Percentiles rank a stretch among this genome's conserved stretches.
phyloP scores from a whole-genome alignment of 345 rosid species.

The Melastoma malabathricum region DNA sequence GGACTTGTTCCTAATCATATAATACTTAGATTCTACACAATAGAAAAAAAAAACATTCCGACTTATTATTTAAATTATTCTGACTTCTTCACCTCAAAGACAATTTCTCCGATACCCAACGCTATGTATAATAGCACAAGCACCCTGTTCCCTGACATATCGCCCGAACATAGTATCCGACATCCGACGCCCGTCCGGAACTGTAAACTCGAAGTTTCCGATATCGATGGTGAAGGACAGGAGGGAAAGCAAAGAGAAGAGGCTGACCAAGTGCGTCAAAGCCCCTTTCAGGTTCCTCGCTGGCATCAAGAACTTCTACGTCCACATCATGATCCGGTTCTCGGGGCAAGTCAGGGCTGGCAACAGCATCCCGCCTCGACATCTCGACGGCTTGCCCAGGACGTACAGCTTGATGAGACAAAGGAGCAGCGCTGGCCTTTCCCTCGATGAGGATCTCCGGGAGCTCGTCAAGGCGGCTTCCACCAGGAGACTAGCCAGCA shows the following conservation, averaged over 20 bases:
- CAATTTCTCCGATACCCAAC: no score
- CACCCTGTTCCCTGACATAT: no score
- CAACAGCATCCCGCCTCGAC: not conserved
- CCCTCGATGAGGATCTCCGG: constrained; percentile 9
- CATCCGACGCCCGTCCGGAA: no score
- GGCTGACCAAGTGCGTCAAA: constrained; percentile 4
- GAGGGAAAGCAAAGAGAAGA: not conserved
- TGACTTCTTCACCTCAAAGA: no score
- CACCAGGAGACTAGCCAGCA: not conserved
- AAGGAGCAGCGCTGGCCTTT: not conserved
- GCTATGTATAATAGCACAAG: no score
- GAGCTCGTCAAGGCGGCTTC: constrained; percentile 14
- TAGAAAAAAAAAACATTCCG: no score
- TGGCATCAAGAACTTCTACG: constrained; percentile 4
- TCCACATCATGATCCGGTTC: constrained; percentile 10
- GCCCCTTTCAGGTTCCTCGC: constrained; percentile 6
- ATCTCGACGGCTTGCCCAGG: constrained; percentile 3
- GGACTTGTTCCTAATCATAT: no score
- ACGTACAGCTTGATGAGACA: constrained; percentile 3
- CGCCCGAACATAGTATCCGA: no score
- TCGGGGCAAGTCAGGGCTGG: constrained; percentile 3
- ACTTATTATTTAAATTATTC: no score
- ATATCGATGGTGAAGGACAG: no score
- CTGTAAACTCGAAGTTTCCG: no score
- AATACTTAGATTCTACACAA: no score